Evolutionary conservation across 169 alveolate genomes (phyloP), one percentile per base, ranked within the genome.

Genomic region (Cryptosporidium canis): DNA sequence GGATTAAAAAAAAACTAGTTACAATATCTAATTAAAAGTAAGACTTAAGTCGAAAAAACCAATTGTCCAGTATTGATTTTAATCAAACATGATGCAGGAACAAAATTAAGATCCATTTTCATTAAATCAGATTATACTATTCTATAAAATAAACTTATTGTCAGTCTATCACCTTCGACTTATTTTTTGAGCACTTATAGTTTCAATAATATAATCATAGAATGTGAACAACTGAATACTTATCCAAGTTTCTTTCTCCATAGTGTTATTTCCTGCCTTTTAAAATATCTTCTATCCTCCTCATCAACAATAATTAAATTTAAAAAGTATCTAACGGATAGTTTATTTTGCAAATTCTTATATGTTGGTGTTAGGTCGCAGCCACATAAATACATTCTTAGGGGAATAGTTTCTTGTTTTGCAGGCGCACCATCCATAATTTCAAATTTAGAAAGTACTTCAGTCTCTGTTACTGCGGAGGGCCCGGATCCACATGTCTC

Each of bases 361-460:
- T 97, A 98, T 27, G 99, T 97, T 21, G 99, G 99, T 35, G 99
- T 97, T 83, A 99, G 92, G 91, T 99, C 99, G 83, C 97, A 94
- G 35, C 99, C 99, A 70, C 96, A 94, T 83, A 99, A 92, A 66
- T 97, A 99, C 35, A 98, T 92, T 83, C 99, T 92, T 44, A 98
- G 96, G 0, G 99, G 99, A 29, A 98, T 96, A 83, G 96, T 94
- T 91, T 97, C 99, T 14, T 97, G 95, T 66, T 96, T 96, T 16
- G 94, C 96, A 9, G 99, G 99, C 0, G 99, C 96, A 0, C 99
- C 99, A 92, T 98, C 99, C 99, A 99, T 99, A 58, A 99, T 98
- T 93, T 99, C 99, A 93, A 94, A 98, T 83, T 98, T 97, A 29
- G 98, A 96, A 63, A 98, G 92, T 14, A 98, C 97, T 85, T 95